Base-by-base conservation (phyloP, 768 basidiomycete species). In the Psilocybe azurescens region DNA sequence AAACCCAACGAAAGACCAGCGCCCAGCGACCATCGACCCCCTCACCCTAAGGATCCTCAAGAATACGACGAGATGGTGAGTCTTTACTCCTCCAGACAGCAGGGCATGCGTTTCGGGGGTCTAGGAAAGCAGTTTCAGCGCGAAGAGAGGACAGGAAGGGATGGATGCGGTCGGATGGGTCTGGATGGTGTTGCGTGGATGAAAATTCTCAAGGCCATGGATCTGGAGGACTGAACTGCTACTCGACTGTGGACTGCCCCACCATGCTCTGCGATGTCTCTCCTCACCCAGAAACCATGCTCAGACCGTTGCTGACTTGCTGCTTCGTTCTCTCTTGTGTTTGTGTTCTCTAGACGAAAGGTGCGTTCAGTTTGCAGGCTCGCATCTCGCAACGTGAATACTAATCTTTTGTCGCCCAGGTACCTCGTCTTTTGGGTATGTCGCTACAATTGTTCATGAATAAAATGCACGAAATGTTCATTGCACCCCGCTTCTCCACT, bases 401-500 rank as follows among this genome's bases (percentile, higher is more conserved):
- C 60, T 63, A 53, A 61, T 13, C 13, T 5, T 18, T 11, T 41
- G 41, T 36, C 33, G 16, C 18, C 20, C 47, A 62, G 94, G 95
- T 89, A 96, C 95, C 75, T 95, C 95, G 78, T 95, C 95, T 75
- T 96, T 96, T 77, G 93, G 91, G 92, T 94, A 74, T 76, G 92
- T 89, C 29, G 5, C 33, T 20, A 7, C 51, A 13, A 11, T 11
- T n/a, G 4, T 49, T 54, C 36, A 16, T 13, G 14, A 11, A n/a
- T 39, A 5, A 16, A 11, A 32, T 36, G 13, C 5, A 20, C 7
- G 39, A 7, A 54, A 49, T 14, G 41, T 18, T 20, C 44, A 32
- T 16, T 33, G 33, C 20, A 41, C 55, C 51, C 59, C 46, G 60
- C 33, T 58, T 20, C 16, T 38, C 20, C 54, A 30, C 57, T 57